A percentile compares a stretch with the other conserved stretches of the same genome.
Conservation (phyloP, 257 asterid genomes). For the Rehmannia glutinosa region DNA sequence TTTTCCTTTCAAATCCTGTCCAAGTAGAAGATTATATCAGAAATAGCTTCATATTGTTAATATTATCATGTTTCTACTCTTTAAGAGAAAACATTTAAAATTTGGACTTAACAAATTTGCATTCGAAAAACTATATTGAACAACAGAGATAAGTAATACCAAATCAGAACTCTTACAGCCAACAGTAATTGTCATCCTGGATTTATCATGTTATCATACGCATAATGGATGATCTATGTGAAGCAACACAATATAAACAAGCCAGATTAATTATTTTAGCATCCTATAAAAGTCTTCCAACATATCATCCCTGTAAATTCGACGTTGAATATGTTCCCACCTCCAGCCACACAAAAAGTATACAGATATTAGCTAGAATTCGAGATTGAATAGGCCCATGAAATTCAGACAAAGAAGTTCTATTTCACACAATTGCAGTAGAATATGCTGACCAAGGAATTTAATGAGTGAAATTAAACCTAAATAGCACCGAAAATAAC, state of each 20-base stretch:
- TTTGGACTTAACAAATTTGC: not conserved
- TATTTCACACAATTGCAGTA: not conserved
- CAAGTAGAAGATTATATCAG: slow-evolving; percentile 23
- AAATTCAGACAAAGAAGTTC: not conserved
- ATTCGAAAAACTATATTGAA: not conserved
- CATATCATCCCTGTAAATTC: not conserved
- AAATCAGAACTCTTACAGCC: too few relatives aligned
- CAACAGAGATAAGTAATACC: too few relatives aligned
- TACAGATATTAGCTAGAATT: not conserved
- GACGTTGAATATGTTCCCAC: not conserved
- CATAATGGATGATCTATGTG: slow-evolving; percentile 2
- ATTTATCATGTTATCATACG: not conserved
- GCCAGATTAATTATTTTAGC: too few relatives aligned
- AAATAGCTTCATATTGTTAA: slow-evolving; percentile 6
- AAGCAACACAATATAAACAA: not conserved
- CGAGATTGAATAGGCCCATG: not conserved
- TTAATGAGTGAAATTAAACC: not conserved
- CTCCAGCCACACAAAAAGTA: not conserved
- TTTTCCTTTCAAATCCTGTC: slow-evolving; percentile 95
- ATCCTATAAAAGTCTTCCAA: not conserved
- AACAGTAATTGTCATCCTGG: not conserved
- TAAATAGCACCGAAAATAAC: not conserved
- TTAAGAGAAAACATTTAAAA: slow-evolving; percentile 1
- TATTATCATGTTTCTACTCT: not conserved
- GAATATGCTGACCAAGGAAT: not conserved